A percentile compares a stretch with the other conserved stretches of the same genome.
Conservation (phyloP, 805 yeast genomes). For the Barnettozyma pratensis region DNA sequence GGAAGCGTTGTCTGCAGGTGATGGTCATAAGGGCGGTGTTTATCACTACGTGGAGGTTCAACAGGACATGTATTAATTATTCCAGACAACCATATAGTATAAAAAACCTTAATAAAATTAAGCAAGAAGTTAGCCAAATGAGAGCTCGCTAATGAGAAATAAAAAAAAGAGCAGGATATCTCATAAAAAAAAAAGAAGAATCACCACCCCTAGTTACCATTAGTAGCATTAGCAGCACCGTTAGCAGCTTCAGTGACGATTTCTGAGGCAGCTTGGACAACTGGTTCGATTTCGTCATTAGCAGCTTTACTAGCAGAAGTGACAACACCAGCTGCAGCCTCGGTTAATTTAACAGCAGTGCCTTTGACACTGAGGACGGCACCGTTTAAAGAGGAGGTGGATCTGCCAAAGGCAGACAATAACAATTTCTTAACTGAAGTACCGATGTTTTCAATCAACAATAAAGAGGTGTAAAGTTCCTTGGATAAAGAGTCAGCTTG, state of each 20-base stretch:
- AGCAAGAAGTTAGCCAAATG: neutral
- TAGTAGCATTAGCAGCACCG: neutral
- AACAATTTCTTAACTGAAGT: neutral
- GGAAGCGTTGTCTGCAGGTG: no score
- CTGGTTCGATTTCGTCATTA: neutral
- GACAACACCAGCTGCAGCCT: neutral
- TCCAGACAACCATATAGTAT: no score
- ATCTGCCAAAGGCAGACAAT: neutral
- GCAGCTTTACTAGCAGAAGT: slow-evolving; percentile 3
- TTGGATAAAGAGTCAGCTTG: slow-evolving; percentile 4
- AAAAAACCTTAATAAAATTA: neutral
- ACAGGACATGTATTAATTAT: no score
- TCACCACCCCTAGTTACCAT: neutral
- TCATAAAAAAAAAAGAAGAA: neutral
- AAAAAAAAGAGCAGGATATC: neutral
- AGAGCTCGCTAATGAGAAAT: neutral
- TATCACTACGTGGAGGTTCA: no score
- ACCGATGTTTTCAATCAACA: neutral
- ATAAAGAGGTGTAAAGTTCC: neutral
- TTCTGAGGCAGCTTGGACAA: neutral
- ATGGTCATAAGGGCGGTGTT: no score
- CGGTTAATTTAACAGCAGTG: neutral
- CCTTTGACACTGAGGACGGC: neutral
- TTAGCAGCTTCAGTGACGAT: neutral
- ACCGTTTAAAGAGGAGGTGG: slow-evolving; percentile 2